Base-by-base conservation (phyloP, 129 eudicot species). In the Ambrosia artemisiifolia region DNA sequence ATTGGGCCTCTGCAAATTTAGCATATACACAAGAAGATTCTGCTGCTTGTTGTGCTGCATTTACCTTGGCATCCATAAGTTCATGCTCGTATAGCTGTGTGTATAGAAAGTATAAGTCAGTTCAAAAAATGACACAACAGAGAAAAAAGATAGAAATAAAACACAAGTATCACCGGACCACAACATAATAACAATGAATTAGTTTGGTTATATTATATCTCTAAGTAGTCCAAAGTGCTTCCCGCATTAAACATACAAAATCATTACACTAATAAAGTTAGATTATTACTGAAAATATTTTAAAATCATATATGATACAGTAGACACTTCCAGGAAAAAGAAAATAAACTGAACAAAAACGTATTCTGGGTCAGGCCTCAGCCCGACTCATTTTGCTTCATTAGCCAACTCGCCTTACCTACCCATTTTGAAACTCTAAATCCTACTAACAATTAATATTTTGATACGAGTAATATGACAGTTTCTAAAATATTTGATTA, bases 1-100 rank as follows among this genome's bases (percentile, higher is more conserved):
- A 84, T 69, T 84, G 98, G 40, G 82, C 95, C 77, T 93, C 98
- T 72, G 81, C 88, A 74, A 89, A 89, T 82, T 86, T 87, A 60
- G 88, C 84, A 57, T 82, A 84, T 59, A 89, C 51, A 59, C 98
- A 85, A 56, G 85, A 85, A 55, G 88, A 88, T 71, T 93, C 98
- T 35, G 92, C 92, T 42, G 86, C 73, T 78, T 89, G 91, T 74
- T 89, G 87, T 57, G 86, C 72, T 44, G 88, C 85, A 74, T 75
- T 78, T 63, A 80, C 86, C 79, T 82, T 82, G 10, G 92, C 86
- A 75, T 93, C 87, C 76, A 78, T 75, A 65, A 93, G 86, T 70
- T 93, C 96, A 57, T 59, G 82, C 79, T 87, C 95, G 34, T 82
- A 85, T 16, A 79, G 72, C 98, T 93, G 95, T 53, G 51, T 32